A percentile compares a stretch with the other conserved stretches of the same genome.
Evolutionary conservation across 768 basidiomycete genomes (phyloP).

Genomic region (Mycena amicta): DNA sequence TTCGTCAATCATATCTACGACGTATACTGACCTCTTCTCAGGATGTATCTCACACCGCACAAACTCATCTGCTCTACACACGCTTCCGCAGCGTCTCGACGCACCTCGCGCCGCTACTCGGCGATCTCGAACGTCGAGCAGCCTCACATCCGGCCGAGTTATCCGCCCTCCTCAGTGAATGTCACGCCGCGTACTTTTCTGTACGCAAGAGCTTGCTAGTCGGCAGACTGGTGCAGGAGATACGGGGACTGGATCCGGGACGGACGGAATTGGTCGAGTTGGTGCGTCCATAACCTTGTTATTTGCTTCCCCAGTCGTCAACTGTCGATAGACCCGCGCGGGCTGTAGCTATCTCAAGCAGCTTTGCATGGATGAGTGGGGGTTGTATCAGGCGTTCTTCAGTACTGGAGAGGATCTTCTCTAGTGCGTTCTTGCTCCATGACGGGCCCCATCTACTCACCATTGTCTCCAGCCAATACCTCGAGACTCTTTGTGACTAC

Average conservation of each 20-base stretch:
- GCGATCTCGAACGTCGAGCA: constrained; percentile 84
- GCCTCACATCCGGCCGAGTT: constrained; percentile 82
- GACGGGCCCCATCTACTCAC: not conserved
- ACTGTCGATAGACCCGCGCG: constrained; percentile 66
- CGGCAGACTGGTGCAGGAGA: constrained; percentile 76
- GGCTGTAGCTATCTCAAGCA: constrained; percentile 94
- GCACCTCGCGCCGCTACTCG: constrained; percentile 75
- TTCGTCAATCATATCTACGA: too few relatives aligned
- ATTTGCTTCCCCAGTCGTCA: not conserved
- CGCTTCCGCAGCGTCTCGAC: constrained; percentile 77
- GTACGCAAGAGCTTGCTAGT: constrained; percentile 74
- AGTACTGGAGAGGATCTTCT: constrained; percentile 73
- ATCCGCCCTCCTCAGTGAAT: constrained; percentile 78
- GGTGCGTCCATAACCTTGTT: constrained; percentile 42
- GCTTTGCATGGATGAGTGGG: constrained; percentile 88
- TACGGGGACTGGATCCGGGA: constrained; percentile 77
- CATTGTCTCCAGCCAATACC: constrained; percentile 63
- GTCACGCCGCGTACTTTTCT: constrained; percentile 81
- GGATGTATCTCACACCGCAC: constrained; percentile 80
- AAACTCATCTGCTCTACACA: constrained; percentile 85
- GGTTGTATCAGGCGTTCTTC: constrained; percentile 85
- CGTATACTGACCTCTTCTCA: constrained; percentile 29
- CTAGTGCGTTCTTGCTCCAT: constrained; percentile 38
- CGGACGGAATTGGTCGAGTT: constrained; percentile 86
- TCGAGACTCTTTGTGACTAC: constrained; percentile 90